phyloP scores from a whole-genome alignment of 202 grass and related monocot species.

The Bolboschoenoplectus hybrid region DNA sequence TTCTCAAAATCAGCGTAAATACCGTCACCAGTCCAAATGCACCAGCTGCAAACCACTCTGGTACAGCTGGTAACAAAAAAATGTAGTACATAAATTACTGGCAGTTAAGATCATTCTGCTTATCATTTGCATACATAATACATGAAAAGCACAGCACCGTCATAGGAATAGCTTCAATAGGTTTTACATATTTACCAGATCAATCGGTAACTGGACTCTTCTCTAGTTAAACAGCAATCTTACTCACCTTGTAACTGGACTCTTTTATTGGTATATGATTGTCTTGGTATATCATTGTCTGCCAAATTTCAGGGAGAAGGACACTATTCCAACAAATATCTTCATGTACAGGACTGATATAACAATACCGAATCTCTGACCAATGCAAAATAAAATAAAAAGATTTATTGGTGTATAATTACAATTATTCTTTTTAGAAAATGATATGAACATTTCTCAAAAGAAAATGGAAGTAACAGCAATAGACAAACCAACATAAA shows the following conservation, averaged over 20 bases:
- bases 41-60: conserved; percentile 92
- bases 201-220: too few relatives aligned
- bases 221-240: background rate
- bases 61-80: conserved; percentile 61
- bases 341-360: background rate
- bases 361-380: background rate
- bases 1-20: conserved; percentile 91
- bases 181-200: background rate
- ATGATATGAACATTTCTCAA: background rate
- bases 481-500: conserved; percentile 3
- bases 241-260: background rate
- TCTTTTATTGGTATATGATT: background rate
- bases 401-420: background rate
- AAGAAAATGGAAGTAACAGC: background rate
- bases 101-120: background rate
- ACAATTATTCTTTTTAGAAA: background rate
- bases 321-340: background rate
- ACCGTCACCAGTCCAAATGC: conserved; percentile 84
- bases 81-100: background rate
- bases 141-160: background rate
- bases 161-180: background rate
- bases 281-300: background rate
- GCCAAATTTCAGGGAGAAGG: background rate
- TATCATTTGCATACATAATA: conserved; percentile 20
- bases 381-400: conserved; percentile 14